These are phyloP conservation scores for Orbilia ellipsospora DNA, from an alignment of 2,329 filamentous ascomycete genomes.

Conservation along the genomic window DNA sequence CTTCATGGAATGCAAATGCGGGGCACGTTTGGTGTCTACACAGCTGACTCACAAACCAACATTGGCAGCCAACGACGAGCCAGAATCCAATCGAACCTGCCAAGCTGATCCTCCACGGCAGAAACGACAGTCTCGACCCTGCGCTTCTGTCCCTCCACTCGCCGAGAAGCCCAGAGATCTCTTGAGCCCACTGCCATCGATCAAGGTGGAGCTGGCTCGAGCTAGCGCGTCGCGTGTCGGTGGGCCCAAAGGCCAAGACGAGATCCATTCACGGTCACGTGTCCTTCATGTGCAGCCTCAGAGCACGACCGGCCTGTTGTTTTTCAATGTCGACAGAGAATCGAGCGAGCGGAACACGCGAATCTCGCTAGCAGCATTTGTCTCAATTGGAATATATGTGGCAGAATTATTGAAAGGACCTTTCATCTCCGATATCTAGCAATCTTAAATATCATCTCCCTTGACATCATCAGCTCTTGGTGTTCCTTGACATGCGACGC, in stretches of 20 bases:
- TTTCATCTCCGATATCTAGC: no score
- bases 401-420: no score
- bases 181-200: neutral
- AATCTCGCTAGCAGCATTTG: no score
- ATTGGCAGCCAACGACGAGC: constrained; percentile 9
- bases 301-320: no score
- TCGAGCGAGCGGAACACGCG: no score
- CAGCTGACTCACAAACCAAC: constrained; percentile 31
- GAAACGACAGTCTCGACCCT: neutral
- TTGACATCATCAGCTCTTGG: no score
- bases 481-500: no score
- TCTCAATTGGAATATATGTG: no score
- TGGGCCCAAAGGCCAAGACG: neutral
- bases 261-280: neutral
- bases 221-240: constrained; percentile 12
- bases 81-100: constrained; percentile 40
- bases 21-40: constrained; percentile 9
- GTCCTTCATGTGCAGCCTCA: neutral
- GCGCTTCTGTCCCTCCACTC: constrained; percentile 3
- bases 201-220: neutral
- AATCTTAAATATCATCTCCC: no score
- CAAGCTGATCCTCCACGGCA: constrained; percentile 51
- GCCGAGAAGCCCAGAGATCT: no score
- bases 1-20: constrained; percentile 13
- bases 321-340: no score